Conservation (phyloP, 495 filamentous ascomycete genomes). For the Ascobolus immersus region DNA sequence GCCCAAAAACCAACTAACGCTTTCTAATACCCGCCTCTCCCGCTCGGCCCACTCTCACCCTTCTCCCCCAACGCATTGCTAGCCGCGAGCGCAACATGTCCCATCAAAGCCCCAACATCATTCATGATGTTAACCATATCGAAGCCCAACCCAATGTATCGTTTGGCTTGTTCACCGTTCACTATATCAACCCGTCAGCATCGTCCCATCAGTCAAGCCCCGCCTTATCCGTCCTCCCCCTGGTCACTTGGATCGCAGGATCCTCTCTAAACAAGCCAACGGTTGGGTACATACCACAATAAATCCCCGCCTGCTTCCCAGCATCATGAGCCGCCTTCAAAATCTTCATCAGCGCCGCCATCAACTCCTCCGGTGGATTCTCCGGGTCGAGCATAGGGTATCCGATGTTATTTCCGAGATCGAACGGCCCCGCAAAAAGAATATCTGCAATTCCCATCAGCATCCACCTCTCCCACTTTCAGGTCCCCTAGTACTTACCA, state of each 20-base stretch:
- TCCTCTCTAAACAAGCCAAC: neutral
- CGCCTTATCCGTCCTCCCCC: neutral
- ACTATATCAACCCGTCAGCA: slow-evolving; percentile 12
- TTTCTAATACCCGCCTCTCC: too few relatives aligned
- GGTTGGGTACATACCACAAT: slow-evolving; percentile 23
- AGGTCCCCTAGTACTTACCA: slow-evolving; percentile 2
- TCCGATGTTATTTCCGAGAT: slow-evolving; percentile 30
- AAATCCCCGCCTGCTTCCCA: slow-evolving; percentile 58
- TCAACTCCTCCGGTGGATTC: slow-evolving; percentile 21
- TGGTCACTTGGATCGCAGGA: neutral
- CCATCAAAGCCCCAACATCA: slow-evolving; percentile 22
- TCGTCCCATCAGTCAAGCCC: neutral
- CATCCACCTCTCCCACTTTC: slow-evolving; percentile 1
- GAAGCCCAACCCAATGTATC: slow-evolving; percentile 42
- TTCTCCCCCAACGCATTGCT: too few relatives aligned
- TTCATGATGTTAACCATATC: slow-evolving; percentile 46
- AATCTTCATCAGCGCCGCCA: slow-evolving; percentile 39
- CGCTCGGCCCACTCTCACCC: too few relatives aligned
- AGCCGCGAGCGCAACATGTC: too few relatives aligned
- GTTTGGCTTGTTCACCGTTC: slow-evolving; percentile 33
- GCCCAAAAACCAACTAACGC: too few relatives aligned
- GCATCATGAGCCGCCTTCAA: slow-evolving; percentile 33
- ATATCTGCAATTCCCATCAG: slow-evolving; percentile 9
- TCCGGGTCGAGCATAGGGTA: slow-evolving; percentile 22
- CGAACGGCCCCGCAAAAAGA: slow-evolving; percentile 50